These are phyloP conservation scores for Rhizomucor miehei DNA, from an alignment of 371 early-diverging fungal genomes.

Conservation along the genomic window DNA sequence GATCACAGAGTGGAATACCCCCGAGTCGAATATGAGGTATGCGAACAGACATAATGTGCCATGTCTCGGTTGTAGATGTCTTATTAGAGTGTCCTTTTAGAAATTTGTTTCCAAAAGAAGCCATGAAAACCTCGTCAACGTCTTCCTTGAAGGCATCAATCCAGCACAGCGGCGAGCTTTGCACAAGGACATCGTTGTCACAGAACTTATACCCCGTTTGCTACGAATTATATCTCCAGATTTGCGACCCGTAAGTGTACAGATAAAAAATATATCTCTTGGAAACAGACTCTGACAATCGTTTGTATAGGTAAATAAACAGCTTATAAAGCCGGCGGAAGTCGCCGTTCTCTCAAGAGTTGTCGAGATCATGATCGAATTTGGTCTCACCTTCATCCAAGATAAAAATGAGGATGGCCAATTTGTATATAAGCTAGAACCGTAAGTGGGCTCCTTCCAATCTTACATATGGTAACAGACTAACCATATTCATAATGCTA, in stretches of 20 bases:
- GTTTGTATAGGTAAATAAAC: slow-evolving; percentile 55
- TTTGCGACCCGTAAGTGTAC: slow-evolving; percentile 59
- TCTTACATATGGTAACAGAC: not conserved
- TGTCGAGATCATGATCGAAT: slow-evolving; percentile 71
- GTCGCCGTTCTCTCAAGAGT: slow-evolving; percentile 54
- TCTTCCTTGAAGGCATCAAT: slow-evolving; percentile 53
- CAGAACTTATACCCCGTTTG: slow-evolving; percentile 67
- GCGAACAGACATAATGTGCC: not conserved
- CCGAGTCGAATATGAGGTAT: slow-evolving; percentile 70
- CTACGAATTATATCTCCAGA: slow-evolving; percentile 77
- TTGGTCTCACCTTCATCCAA: slow-evolving; percentile 73
- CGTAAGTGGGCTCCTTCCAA: slow-evolving; percentile 53
- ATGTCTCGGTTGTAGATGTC: not conserved
- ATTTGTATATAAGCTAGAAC: slow-evolving; percentile 70
- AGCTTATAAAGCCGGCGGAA: slow-evolving; percentile 74
- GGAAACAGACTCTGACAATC: not conserved
- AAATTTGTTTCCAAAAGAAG: slow-evolving; percentile 48
- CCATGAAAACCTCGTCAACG: slow-evolving; percentile 54
- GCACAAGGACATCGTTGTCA: slow-evolving; percentile 40
- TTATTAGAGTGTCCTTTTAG: slow-evolving; percentile 16
- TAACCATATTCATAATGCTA: slow-evolving; percentile 13
- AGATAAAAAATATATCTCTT: not conserved
- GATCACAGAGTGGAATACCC: slow-evolving; percentile 79
- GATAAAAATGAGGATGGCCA: slow-evolving; percentile 69
- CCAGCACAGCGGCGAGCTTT: slow-evolving; percentile 47